Evolutionary conservation across 108 stramenopile genomes (phyloP), one percentile per base, ranked within the genome.

Genomic region (Parmales sp.): DNA sequence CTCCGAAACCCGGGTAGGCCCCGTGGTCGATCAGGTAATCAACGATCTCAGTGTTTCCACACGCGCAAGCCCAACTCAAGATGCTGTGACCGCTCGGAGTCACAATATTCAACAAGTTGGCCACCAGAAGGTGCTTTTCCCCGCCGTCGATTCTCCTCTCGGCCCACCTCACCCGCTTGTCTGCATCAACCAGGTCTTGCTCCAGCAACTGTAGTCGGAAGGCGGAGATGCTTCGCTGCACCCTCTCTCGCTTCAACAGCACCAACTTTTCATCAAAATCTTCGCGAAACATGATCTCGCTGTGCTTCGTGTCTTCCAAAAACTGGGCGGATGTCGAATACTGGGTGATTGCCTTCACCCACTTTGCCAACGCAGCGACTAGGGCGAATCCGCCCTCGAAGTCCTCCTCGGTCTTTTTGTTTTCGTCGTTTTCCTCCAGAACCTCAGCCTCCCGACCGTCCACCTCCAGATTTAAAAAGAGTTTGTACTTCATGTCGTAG

Each of bases 31-130:
- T n/a, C 18, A 80, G 18, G 31, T 22, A 7, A 51, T 71, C 74
- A 2, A 74, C 69, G 2, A 80, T 51, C 0, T 39, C 51, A 19
- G n/a, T 25, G 18, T 76, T 74, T 2, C 79, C 79, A 36, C 38
- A 66, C 23, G 46, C 64, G 16, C 45, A 39, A n/a, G 79, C 79
- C 79, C 79, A 80, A 38, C 72, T 76, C 49, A 80, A 37, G 4
- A 74, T 36, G 0, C 67, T 46, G 64, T 80, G 75, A 16, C 79
- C 79, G 28, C 34, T 38, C 18, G 65, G 44, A 11, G 72, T 69
- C 18, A 75, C 74, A 22, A 64, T 60, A 16, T 28, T 34, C 16
- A 60, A 60, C 6, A 60, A 34, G 31, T 60, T 60, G 29, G 54
- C 54, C 1, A 60, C 63, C 6, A 11, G 28, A 2, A 46, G 28